phyloP scores from a whole-genome alignment of 148 eudicot species.

The Chenopodium album region DNA sequence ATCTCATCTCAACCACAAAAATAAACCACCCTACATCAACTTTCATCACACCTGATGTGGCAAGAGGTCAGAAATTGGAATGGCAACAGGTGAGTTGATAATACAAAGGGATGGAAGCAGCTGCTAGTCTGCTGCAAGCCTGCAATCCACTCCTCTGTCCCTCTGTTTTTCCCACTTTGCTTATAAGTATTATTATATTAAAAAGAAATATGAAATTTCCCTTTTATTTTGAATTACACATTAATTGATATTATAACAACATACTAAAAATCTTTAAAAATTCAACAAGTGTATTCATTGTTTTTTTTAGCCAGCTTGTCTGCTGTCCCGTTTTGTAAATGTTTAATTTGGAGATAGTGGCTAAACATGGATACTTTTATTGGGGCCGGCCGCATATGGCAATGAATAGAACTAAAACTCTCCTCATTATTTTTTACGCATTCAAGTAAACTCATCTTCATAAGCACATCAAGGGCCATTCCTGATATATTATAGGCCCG shows the following conservation, averaged over 20 bases:
- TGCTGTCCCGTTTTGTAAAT: neutral
- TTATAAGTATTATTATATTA: too few relatives aligned
- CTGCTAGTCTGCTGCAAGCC: neutral
- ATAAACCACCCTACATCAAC: neutral
- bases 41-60: neutral
- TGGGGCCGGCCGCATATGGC: neutral
- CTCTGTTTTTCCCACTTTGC: too few relatives aligned
- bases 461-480: too few relatives aligned
- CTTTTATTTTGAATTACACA: too few relatives aligned
- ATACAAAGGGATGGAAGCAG: neutral
- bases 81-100: neutral
- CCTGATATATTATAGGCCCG: too few relatives aligned
- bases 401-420: neutral
- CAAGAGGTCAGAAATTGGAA: neutral
- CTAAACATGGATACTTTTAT: neutral
- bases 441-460: too few relatives aligned
- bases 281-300: neutral
- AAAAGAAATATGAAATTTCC: too few relatives aligned
- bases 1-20: neutral
- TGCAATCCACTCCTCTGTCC: too few relatives aligned
- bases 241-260: too few relatives aligned
- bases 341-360: neutral
- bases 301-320: neutral
- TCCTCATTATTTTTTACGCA: neutral
- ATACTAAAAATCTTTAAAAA: too few relatives aligned